Evolutionary conservation across 495 filamentous ascomycete genomes (phyloP).

Genomic region (Xanthoparmelia taractica): DNA sequence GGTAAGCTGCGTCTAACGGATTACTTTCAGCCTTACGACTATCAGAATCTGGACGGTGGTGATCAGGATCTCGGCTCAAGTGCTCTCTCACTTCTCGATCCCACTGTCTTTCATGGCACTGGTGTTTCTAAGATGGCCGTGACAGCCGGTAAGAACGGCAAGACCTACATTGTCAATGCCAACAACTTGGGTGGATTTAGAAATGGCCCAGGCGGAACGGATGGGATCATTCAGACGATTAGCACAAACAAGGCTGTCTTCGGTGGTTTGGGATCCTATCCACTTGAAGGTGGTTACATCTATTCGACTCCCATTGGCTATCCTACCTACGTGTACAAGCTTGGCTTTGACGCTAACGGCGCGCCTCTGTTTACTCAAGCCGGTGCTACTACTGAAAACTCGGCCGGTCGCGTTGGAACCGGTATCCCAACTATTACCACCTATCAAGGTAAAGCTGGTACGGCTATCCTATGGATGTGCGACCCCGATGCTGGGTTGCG

Average conservation of each 20-base stretch:
- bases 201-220: constrained; percentile 22
- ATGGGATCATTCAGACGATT: constrained; percentile 30
- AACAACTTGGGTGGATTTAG: constrained; percentile 35
- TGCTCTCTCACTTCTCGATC: constrained; percentile 29
- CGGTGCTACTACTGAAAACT: constrained; percentile 28
- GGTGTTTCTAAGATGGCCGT: constrained; percentile 29
- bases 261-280: constrained; percentile 23
- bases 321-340: constrained; percentile 35
- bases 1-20: constrained; percentile 29
- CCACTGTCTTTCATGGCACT: constrained; percentile 27
- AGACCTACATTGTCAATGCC: constrained; percentile 33
- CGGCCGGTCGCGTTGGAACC: constrained; percentile 28
- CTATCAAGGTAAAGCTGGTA: constrained; percentile 33
- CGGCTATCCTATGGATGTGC: constrained; percentile 37
- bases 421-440: constrained; percentile 37
- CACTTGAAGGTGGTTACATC: constrained; percentile 36
- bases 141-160: constrained; percentile 33
- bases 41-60: constrained; percentile 26
- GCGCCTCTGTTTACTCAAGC: constrained; percentile 26
- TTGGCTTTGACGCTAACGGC: constrained; percentile 27
- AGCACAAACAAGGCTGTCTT: constrained; percentile 21
- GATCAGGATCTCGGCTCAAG: constrained; percentile 34
- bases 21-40: constrained; percentile 32
- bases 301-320: constrained; percentile 30
- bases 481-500: constrained; percentile 37